phyloP scores from a whole-genome alignment of 495 filamentous ascomycete genomes.

The Neurospora sp. region DNA sequence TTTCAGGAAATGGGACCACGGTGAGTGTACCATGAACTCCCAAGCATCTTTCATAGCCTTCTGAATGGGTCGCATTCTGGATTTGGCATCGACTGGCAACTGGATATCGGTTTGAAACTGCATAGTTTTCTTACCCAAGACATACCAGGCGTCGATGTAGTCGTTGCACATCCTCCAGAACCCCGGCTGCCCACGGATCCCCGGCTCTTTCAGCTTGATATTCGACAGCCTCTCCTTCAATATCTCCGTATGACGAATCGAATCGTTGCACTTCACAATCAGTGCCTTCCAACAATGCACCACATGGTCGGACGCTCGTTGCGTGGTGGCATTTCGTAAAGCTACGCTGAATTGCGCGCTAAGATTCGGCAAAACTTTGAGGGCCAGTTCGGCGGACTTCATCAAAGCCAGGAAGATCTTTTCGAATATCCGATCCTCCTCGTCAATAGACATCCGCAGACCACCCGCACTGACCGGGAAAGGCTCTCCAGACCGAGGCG shows the following conservation, averaged over 20 bases:
- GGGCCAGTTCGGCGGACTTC: slow-evolving; percentile 54
- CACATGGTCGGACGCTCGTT: slow-evolving; percentile 36
- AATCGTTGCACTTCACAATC: slow-evolving; percentile 52
- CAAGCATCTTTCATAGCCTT: slow-evolving; percentile 64
- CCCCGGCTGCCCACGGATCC: slow-evolving; percentile 59
- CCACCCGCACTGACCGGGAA: slow-evolving; percentile 48
- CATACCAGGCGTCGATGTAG: slow-evolving; percentile 67
- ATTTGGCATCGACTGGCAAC: slow-evolving; percentile 57
- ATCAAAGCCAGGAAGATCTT: slow-evolving; percentile 65
- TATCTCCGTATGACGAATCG: slow-evolving; percentile 53
- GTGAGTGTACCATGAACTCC: slow-evolving; percentile 62
- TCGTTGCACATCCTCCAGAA: slow-evolving; percentile 76
- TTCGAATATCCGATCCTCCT: slow-evolving; percentile 72
- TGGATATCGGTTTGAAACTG: slow-evolving; percentile 49
- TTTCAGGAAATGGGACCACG: slow-evolving; percentile 52
- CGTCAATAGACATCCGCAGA: slow-evolving; percentile 37
- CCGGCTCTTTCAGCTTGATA: slow-evolving; percentile 77
- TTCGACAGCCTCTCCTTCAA: slow-evolving; percentile 61
- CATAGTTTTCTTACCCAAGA: slow-evolving; percentile 61
- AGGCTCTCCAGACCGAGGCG: slow-evolving; percentile 69
- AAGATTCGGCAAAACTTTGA: slow-evolving; percentile 55
- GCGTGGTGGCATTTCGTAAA: slow-evolving; percentile 31
- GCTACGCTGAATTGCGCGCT: slow-evolving; percentile 49
- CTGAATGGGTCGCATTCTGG: slow-evolving; percentile 66
- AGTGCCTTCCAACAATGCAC: slow-evolving; percentile 61